Evolutionary conservation across 768 basidiomycete species (phyloP), one percentile per base, ranked within the genome.

Genomic region (Gelatoporia subvermispora): DNA sequence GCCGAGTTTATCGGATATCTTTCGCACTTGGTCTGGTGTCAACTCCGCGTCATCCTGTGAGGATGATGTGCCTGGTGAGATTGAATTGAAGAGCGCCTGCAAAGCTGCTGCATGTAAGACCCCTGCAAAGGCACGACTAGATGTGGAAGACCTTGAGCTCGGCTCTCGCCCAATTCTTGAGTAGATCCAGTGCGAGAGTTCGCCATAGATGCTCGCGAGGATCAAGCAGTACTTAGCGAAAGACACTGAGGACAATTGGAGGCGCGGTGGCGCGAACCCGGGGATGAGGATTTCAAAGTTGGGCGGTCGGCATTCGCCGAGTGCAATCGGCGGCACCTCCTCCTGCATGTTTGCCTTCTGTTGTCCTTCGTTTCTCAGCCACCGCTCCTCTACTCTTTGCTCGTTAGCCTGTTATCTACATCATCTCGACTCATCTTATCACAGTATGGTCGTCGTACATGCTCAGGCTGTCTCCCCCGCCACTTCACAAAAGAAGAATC

Each of bases 1-100:
- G 16, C 68, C 71, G 11, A 89, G 68, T 61, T 76, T 84, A 47
- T 80, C 72, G 2, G 84, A 79, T 20, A 89, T 61, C 51, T 68
- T 76, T 50, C 68, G 66, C 18, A 81, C 63, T 45, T 77, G 77
- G 42, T 81, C 78, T 41, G 72, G 60, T 17, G 73, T 69, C 35
- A 77, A 50, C 24, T 70, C 72, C 23, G 43, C 55, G 9, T 45
- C 48, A 8, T 45, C 35, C 3, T 22, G 4, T 28, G 38, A 35
- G 13, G 47, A 13, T 13, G 44, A 38, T 36, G 56, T 45, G 24
- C 51, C 60, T 15, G 65, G 61, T 1, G 65, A 60, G 16, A 76
- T 60, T 10, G 74, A 70, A 34, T 50, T 55, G 23, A 75, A 60
- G 40, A 75, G 55, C 44, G 67, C 68, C 55, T 69, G 70, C 42